Evolutionary conservation across 306 rosid species (phyloP).

Genomic region (peach (Prunus persica)): DNA sequence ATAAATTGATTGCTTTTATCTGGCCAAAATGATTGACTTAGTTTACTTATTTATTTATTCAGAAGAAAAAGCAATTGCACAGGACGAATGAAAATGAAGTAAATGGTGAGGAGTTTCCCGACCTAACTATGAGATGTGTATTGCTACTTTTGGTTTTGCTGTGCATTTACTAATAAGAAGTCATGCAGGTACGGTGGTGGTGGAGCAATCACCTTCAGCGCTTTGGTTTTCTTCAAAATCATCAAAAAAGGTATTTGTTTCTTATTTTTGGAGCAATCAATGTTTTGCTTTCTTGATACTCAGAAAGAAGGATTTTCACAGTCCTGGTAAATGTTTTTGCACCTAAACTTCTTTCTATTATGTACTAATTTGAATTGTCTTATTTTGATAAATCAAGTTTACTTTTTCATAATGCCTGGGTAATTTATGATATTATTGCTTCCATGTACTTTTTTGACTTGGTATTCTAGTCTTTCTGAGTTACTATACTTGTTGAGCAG

Average conservation of each 20-base stretch:
- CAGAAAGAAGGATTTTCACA: background rate
- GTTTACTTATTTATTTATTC: constrained; percentile 30
- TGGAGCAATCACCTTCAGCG: constrained; percentile 47
- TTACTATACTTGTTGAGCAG: background rate
- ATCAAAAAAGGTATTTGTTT: constrained; percentile 50
- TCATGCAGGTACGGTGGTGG: constrained; percentile 48
- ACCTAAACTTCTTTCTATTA: background rate
- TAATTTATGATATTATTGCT: background rate
- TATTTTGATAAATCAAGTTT: background rate
- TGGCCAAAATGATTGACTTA: background rate
- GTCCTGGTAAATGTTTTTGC: background rate
- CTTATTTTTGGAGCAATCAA: background rate
- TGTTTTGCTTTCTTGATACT: background rate
- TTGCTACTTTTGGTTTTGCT: constrained; percentile 15
- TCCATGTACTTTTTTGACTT: background rate
- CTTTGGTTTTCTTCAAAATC: constrained; percentile 75
- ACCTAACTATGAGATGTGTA: constrained; percentile 9
- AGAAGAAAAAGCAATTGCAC: constrained; percentile 58
- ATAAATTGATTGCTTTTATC: constrained; percentile 7
- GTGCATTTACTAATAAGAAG: constrained; percentile 12
- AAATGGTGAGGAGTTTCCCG: constrained; percentile 47
- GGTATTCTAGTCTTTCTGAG: background rate
- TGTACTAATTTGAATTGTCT: background rate
- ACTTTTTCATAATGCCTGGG: background rate
- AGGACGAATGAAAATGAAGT: constrained; percentile 39